Base-by-base conservation (phyloP, 169 alveolate species). In the Cyclospora cayetanensis region DNA sequence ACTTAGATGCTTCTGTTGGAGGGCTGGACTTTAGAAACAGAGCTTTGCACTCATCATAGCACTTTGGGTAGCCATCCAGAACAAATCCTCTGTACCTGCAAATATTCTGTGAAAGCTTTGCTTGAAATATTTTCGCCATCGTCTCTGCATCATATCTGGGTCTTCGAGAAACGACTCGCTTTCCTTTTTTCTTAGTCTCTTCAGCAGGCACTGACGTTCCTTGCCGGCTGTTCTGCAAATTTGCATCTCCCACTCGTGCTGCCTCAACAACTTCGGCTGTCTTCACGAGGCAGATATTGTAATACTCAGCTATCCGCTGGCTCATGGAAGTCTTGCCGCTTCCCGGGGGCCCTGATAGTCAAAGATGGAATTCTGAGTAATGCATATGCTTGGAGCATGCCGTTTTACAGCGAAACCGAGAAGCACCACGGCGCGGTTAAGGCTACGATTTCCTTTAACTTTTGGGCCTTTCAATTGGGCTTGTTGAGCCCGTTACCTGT, bases 341-440 rank as follows among this genome's bases (percentile, higher is more conserved):
- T 3, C 97, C 97, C n/a, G 98, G 98, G 4, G 99, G 99, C 2
- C 99, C 99, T 39, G 96, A 90, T 1, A 22, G 53, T 34, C n/a
- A n/a, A n/a, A n/a, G n/a, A n/a, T n/a, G n/a, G n/a, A n/a, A n/a
- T n/a, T n/a, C n/a, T n/a, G n/a, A n/a, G n/a, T n/a, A n/a, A n/a
- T n/a, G n/a, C n/a, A n/a, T n/a, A n/a, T n/a, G n/a, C n/a, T n/a
- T n/a, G n/a, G n/a, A n/a, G n/a, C n/a, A n/a, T n/a, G n/a, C n/a
- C n/a, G n/a, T n/a, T n/a, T n/a, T n/a, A n/a, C n/a, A n/a, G n/a
- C n/a, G n/a, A n/a, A n/a, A n/a, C n/a, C n/a, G n/a, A n/a, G n/a
- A n/a, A n/a, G n/a, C n/a, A n/a, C n/a, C n/a, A n/a, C n/a, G n/a
- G n/a, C n/a, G n/a, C n/a, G n/a, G n/a, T n/a, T n/a, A n/a, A n/a